Evolutionary conservation across 2,329 filamentous ascomycete species (phyloP), one percentile per base, ranked within the genome.

Genomic region (Beauveria medogensis): DNA sequence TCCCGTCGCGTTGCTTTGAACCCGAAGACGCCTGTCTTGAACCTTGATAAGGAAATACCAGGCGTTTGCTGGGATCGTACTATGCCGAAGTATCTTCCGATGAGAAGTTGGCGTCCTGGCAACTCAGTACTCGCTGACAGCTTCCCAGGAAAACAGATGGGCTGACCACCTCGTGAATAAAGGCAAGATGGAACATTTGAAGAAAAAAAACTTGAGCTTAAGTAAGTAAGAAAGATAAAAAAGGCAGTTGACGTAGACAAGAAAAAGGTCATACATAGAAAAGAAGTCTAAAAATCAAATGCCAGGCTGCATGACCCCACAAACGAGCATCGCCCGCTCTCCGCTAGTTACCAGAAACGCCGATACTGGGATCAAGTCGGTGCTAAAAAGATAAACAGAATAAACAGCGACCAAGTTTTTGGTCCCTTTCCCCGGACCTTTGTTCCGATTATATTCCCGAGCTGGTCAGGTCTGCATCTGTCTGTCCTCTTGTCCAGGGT

Each of bases 361-460:
- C 54, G 40, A 40, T 10, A 20, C 26, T 47, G 43, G 43, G 26
- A 56, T 24, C 47, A 44, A 46, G 28, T n/a, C 16, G 22, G 55
- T 40, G 30, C 55, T 44, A 28, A 44, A 30, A 43, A 14, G 37
- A 47, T 1, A 51, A 34, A 28, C 5, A 30, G 37, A 22, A 18
- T 50, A 24, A 24, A 51, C 4, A 7, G 22, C 46, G 20, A 52
- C 22, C 12, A 16, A 22, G n/a, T n/a, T 46, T 16, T 10, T 59
- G 34, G 47, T 18, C 18, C 24, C 37, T 22, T 5, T 43, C 10
- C 26, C 20, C 6, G 7, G 20, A 43, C 22, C 52, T 22, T 57
- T 47, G 24, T 20, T 61, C 46, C 47, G 59, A 56, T 47, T 22
- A 40, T 53, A 61, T 56, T 47, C 53, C 53, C 59, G 28, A 56